These are phyloP conservation scores for Phellopilus nigrolimitatus DNA, from an alignment of 1,284 basidiomycete species.

Conservation along the genomic window DNA sequence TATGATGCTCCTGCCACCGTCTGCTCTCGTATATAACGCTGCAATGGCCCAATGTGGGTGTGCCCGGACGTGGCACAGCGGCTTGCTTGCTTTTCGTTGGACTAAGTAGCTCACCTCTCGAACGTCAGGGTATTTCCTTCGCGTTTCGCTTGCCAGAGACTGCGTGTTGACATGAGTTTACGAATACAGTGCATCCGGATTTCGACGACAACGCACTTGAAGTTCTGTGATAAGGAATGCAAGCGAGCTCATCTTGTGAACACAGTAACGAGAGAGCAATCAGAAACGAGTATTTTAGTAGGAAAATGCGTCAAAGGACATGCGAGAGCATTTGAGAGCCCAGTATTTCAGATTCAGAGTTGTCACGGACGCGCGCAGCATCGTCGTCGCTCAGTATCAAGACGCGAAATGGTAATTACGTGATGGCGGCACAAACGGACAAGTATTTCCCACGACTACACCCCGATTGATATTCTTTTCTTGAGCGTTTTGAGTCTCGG, in stretches of 20 bases:
- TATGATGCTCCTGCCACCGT: no score
- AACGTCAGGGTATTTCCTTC: slow-evolving; percentile 78
- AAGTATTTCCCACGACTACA: neutral
- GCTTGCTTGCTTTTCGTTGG: neutral
- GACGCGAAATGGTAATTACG: no score
- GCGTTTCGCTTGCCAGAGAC: slow-evolving; percentile 76
- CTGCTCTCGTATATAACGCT: no score
- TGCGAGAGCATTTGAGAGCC: neutral
- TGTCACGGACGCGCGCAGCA: slow-evolving; percentile 1
- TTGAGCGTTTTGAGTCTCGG: no score
- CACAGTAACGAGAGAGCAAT: no score
- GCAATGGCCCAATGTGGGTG: no score
- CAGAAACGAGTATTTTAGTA: neutral
- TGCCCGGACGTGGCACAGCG: no score
- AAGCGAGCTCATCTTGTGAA: slow-evolving; percentile 40
- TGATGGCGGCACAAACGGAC: neutral
- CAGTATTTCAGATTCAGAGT: neutral
- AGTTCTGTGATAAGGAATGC: slow-evolving; percentile 45
- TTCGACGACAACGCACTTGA: slow-evolving; percentile 30
- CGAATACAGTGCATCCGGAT: neutral
- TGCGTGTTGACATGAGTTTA: slow-evolving; percentile 28
- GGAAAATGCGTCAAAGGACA: neutral
- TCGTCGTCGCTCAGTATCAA: neutral
- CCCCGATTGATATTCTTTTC: no score
- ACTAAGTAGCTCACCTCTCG: slow-evolving; percentile 54